Base-by-base conservation (phyloP, 2,329 filamentous ascomycete genomes). In the Penicillium glabrum region DNA sequence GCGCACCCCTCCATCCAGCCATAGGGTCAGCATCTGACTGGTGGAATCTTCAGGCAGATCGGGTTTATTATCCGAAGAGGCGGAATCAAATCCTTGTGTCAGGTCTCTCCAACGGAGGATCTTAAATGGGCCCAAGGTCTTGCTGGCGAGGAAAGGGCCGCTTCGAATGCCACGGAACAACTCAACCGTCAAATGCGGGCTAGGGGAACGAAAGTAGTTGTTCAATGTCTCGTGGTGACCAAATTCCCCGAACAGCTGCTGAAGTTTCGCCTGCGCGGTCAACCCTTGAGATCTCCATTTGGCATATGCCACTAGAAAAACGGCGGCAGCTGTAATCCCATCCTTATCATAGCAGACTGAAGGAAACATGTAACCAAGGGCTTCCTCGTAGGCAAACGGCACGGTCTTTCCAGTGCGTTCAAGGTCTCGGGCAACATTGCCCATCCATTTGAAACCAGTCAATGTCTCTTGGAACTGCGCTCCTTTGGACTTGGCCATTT, bases 371-470 rank as follows among this genome's bases (percentile, higher is more conserved):
- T 86, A 88, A 1, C 86, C 86, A 23, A 88, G 79, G 8, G 86
- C 86, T 71, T 88, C 86, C 70, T 88, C 86, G 61, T 84, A 88
- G 1, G 84, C 85, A 64, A 82, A 87, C 0, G 79, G 74, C 1
- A 83, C 79, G 23, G 79, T 73, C 61, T 82, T 82, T 24, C 81
- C 83, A 53, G 74, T 65, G 3, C 68, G 64, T 54, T 80, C 74
- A 2, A 86, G 76, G n/a, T 80, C 73, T 19, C 80, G 78, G 1
- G 84, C 83, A 46, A 82, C 77, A 60, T 87, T 87, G 2, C 84
- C 86, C 60, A 88, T 80, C 86, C 86, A 88, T 69, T 88, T 88
- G 75, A 88, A 88, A 1, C 86, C 86, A 0, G 86, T 88, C 29
- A 88, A 72, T 0, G 86, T 87, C 64, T 88, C 85, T 56, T 79